Base-by-base conservation (phyloP, 176 grass and related monocot genomes). In the Phragmites australis region DNA sequence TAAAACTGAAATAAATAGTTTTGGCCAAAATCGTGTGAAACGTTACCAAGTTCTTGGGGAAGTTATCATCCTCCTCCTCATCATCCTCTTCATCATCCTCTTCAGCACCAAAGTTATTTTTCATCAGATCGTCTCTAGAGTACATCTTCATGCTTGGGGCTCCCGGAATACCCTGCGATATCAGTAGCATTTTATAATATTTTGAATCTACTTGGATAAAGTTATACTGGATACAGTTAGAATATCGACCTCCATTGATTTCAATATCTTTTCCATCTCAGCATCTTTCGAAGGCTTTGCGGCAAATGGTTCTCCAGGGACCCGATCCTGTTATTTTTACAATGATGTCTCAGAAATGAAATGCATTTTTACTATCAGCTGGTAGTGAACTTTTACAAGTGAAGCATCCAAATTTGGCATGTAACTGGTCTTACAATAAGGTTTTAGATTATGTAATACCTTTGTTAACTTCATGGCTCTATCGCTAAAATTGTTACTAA, bases 61-160 rank as follows among this genome's bases (percentile, higher is more conserved):
- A 90, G 59, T 73, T 71, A 39, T 97, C 85, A 6, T 90, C 93
- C 8, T 92, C 82, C 0, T 97, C 93, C 63, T 86, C 90, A 22
- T 97, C 94, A 30, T 93, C 89, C n/a, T 88, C 89, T 14, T 85
- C 89, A 26, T 90, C 94, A 31, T 75, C 81, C 15, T 58, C 90
- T 32, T 86, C 87, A 22, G 57, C 37, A 57, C 82, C 87, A 68
- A 94, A 98, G 68, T 98, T 98, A 49, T 98, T 98, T 63, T 93
- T 98, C 90, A 94, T 89, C 75, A 98, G 51, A 81, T 94, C 92
- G 5, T 98, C 95, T 85, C 83, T 91, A 16, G 95, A 98, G 81
- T 88, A 98, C 95, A 98, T 98, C 68, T 98, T 98, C 95, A 93
- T 98, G 79, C 64, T 93, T 44, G 95, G 95, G 30, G 92, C 92